Evolutionary conservation across 2,329 filamentous ascomycete genomes (phyloP), one percentile per base, ranked within the genome.

Genomic region (Nigrospora osmanthi): DNA sequence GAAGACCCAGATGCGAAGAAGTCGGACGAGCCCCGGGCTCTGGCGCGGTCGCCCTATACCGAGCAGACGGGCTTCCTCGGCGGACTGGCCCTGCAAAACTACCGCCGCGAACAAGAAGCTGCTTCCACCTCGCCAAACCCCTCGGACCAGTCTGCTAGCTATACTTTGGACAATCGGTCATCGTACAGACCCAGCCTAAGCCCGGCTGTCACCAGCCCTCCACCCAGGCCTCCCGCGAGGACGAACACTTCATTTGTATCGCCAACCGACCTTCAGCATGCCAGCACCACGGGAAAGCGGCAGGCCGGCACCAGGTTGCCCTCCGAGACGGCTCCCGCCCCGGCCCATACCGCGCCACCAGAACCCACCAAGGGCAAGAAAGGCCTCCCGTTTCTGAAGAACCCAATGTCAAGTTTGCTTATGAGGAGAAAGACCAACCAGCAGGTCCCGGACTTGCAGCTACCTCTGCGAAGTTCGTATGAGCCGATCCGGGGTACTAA

Each of bases 401-500:
- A 79, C 45, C 73, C 76, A 36, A 75, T 80, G 69, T 77, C 79
- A 2, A 76, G 74, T 1, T 59, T 82, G 17, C 65, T 83, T 42
- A 67, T 75, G 66, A 71, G 79, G 47, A 71, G 78, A 43, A 79
- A 75, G 52, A 71, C 71, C 12, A 73, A 67, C 14, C 75, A 80
- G 45, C 69, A 67, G 42, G 60, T 64, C 1, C 64, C 70, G 1
- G 73, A 76, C 38, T 47, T 71, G 3, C 55, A 69, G 1, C 53
- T 72, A 17, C 66, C 72, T 0, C 53, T 71, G 28, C 52, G 64
- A 52, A 69, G 71, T 6, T 60, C 63, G 16, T 81, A 83, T 52
- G 80, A 84, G 53, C 80, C 80, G 15, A 85, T 85, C 50, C 73
- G 72, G 54, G 82, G 78, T 40, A 85, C 76, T 9, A 69, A 72